Percentiles rank a stretch among this genome's conserved stretches.
phyloP scores from a whole-genome alignment of 176 grass and related monocot species.

The Olyra latifolia region DNA sequence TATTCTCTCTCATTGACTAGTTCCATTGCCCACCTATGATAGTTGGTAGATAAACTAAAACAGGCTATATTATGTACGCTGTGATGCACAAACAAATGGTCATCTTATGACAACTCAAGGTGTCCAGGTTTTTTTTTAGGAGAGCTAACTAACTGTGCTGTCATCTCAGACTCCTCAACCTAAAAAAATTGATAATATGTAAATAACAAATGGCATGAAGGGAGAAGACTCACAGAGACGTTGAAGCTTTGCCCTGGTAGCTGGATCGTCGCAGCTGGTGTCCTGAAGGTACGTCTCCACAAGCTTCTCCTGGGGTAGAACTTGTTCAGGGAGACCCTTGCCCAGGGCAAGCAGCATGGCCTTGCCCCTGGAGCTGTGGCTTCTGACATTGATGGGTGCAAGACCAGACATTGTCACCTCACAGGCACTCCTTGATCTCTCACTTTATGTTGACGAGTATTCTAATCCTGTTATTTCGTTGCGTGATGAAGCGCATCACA shows the following conservation, averaged over 20 bases:
- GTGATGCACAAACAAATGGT: not conserved
- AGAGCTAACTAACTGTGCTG: not conserved
- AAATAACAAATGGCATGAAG: not conserved
- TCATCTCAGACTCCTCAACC: not conserved
- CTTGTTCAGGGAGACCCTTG: slow-evolving; percentile 81
- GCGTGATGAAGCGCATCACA: not conserved
- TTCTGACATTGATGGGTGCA: not conserved
- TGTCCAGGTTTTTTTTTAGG: not conserved
- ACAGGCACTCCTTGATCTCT: not conserved
- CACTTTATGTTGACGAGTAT: not conserved
- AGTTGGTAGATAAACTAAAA: not conserved
- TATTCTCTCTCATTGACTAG: not conserved
- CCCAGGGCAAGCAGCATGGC: slow-evolving; percentile 76
- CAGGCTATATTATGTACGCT: not conserved
- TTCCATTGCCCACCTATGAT: not conserved
- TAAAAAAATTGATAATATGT: not conserved
- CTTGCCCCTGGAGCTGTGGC: slow-evolving; percentile 44
- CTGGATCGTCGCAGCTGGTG: slow-evolving; percentile 58
- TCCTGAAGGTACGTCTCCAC: slow-evolving; percentile 70
- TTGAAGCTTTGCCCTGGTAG: slow-evolving; percentile 74
- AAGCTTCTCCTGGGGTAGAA: slow-evolving; percentile 79
- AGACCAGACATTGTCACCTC: slow-evolving; percentile 35
- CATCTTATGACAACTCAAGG: not conserved
- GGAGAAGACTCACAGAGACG: slow-evolving; percentile 68
- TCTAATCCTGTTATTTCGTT: slow-evolving; percentile 1